Base-by-base conservation (phyloP, 2,329 filamentous ascomycete species). In the Blumeria graminis region DNA sequence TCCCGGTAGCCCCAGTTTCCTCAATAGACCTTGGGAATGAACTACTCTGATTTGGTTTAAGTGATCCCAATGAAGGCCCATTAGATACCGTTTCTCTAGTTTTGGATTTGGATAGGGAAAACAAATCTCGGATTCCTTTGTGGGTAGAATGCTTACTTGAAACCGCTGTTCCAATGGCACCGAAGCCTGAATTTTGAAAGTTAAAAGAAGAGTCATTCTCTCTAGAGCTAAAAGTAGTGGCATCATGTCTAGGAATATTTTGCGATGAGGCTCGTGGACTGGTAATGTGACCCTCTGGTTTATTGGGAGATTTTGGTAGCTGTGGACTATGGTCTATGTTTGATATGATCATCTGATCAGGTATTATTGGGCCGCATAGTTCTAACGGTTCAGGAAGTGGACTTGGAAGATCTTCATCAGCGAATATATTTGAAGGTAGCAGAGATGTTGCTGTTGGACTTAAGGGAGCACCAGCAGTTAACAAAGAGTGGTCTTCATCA, bases 371-470 rank as follows among this genome's bases (percentile, higher is more conserved):
- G 18, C 60, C 61, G 56, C 65, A 63, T 34, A 61, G 61, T 33
- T 59, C 57, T 56, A 58, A 45, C 28, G 58, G 58, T 22, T 56
- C 59, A 59, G 46, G 67, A 63, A 16, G 60, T 61, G 39, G 71
- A 62, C 71, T 74, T 9, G 69, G 71, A n/a, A 72, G 70, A 14
- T 81, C 80, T 41, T 81, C 74, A 52, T 84, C 81, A 55, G 69
- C 68, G 57, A 77, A 74, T 3, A 83, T 70, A 58, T 77, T 78
- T 1, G 84, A 84, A 0, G 86, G 86, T 14, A 93, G 70, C 3
- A 90, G 71, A 14, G 81, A 76, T 33, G 83, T 80, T 1, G 85
- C 86, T 3, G 83, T 84, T 1, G 86, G 86, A 62, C 84, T 89
- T 66, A 90, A 76, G 0, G 83, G 83, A 1, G 82, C 84, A 33